These are phyloP conservation scores for Carpinus viminea DNA, from an alignment of 306 rosid species.

Conservation along the genomic window DNA sequence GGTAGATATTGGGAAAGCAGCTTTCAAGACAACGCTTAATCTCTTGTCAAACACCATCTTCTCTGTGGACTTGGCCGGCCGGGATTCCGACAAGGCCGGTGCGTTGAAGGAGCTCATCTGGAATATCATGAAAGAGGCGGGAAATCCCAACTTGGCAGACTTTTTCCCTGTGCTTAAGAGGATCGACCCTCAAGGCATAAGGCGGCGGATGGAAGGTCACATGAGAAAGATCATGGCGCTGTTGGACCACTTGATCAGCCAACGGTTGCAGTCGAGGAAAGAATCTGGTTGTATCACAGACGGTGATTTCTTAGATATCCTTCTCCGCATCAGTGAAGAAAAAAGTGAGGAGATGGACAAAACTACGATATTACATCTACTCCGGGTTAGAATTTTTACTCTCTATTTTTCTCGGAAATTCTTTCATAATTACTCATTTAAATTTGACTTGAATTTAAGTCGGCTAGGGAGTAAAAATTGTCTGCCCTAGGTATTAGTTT, in stretches of 20 bases:
- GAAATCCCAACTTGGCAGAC: conserved; percentile 48
- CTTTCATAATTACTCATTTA: no score
- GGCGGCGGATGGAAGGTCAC: conserved; percentile 8
- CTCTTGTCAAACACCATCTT: conserved; percentile 47
- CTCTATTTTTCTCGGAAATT: no score
- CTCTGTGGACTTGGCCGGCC: conserved; percentile 39
- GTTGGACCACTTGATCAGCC: conserved; percentile 17
- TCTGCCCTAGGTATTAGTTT: no score
- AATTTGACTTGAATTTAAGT: no score
- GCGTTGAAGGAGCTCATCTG: conserved; percentile 34
- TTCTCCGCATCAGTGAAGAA: conserved; percentile 35
- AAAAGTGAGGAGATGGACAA: conserved; percentile 35
- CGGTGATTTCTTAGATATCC: conserved; percentile 41
- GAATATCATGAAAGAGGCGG: conserved; percentile 33
- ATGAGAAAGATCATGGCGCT: conserved; percentile 21
- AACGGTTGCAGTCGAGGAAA: conserved; percentile 34
- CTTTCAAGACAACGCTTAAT: conserved; percentile 42
- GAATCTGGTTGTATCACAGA: not conserved
- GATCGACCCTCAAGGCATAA: conserved; percentile 44
- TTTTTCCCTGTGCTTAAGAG: conserved; percentile 39
- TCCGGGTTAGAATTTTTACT: conserved; percentile 25
- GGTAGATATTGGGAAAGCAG: conserved; percentile 44
- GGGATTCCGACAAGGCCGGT: conserved; percentile 20
- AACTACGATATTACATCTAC: conserved; percentile 25
- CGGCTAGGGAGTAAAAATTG: no score